Conservation (phyloP, 73 alveolate species). For the Stentor coeruleus region DNA sequence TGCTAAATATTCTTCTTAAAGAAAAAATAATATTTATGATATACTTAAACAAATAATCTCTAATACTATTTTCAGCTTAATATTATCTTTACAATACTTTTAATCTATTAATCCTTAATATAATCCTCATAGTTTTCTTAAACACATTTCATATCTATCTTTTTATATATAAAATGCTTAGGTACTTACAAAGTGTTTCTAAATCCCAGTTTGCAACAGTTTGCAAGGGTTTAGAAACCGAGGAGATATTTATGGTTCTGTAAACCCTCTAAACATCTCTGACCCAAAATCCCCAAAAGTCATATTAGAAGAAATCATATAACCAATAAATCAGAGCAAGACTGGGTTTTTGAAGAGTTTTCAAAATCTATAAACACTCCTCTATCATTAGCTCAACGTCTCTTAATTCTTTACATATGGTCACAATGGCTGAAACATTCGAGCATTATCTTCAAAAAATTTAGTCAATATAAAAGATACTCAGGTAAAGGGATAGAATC, state of each 20-base stretch:
- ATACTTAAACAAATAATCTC: too few relatives aligned
- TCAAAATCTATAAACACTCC: constrained; percentile 5
- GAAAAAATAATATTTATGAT: neutral
- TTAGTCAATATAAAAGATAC: constrained; percentile 52
- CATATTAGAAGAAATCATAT: neutral
- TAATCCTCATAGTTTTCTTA: too few relatives aligned
- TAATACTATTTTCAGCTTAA: too few relatives aligned
- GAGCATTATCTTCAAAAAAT: constrained; percentile 54
- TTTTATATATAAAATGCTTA: too few relatives aligned
- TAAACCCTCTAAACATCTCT: neutral
- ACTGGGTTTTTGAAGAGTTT: constrained; percentile 19
- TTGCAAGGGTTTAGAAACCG: neutral
- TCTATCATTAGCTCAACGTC: neutral
- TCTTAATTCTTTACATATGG: neutral
- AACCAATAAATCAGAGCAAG: neutral
- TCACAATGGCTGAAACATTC: constrained; percentile 50
- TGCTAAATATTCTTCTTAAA: neutral
- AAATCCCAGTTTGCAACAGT: too few relatives aligned
- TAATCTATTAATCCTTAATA: too few relatives aligned
- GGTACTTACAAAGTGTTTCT: too few relatives aligned
- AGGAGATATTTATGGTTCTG: neutral
- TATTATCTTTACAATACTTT: too few relatives aligned
- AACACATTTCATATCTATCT: too few relatives aligned
- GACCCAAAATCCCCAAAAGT: neutral
- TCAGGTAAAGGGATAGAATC: constrained; percentile 70